Evolutionary conservation across 1,284 basidiomycete genomes (phyloP), one percentile per base, ranked within the genome.

Genomic region (Megacollybia platyphylla): DNA sequence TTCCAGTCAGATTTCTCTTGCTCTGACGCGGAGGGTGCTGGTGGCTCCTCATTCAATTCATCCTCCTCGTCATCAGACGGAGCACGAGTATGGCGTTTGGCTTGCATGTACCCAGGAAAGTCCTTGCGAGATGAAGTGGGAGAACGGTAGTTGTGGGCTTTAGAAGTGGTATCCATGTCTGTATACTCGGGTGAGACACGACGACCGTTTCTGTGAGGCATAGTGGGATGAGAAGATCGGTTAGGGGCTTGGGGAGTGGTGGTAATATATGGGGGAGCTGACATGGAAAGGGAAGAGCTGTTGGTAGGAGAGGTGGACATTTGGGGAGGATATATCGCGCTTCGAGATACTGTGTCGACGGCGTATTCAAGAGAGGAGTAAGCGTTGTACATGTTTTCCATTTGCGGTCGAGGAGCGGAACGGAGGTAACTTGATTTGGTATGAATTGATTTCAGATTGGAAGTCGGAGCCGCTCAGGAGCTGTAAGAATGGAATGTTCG

Each of bases 1-100:
- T 88, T 89, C 36, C 71, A 71, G 52, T 79, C 81, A 51, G 87
- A 86, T 48, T 81, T 79, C 55, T 81, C 74, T 54, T 79, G 62
- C 49, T 79, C 80, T 0, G 67, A 70, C n/a, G 61, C 63, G 48
- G 66, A 66, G 44, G 63, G 49, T 43, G 65, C 52, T 43, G 67
- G 61, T 6, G 56, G 57, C 44, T 63, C 44, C 53, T 70, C 61
- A 31, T 67, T 68, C 17, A 72, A 72, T 45, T 79, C 79, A 7
- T 75, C 72, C 45, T 79, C 79, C 7, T 74, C 73, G 6, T 65
- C 74, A 7, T 59, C 70, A 46, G 61, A 28, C 15, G 11, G 41
- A 11, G 40, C 26, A 38, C 45, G 48, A 39, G 32, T 11, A 7
- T 34, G 55, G 0, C 72, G 68, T 2, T 63, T 69, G 2, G 68